Evolutionary conservation across 495 filamentous ascomycete genomes (phyloP), one percentile per base, ranked within the genome.

Genomic region (Penicillium waksmanii): DNA sequence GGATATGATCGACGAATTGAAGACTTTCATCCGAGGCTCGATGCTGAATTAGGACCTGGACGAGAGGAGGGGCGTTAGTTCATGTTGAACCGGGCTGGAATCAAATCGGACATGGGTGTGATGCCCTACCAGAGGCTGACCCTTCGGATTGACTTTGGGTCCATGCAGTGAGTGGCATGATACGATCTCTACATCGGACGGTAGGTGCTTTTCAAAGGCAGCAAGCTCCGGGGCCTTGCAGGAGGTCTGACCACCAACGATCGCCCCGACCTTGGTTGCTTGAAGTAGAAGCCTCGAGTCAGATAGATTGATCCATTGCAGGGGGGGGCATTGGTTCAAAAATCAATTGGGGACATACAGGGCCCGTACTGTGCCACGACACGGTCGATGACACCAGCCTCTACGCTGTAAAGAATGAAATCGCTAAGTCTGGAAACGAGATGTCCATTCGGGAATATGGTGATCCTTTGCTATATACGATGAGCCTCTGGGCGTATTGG

Each of bases 121-220:
- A 25, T 40, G 18, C 57, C 74, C 55, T 81, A 92, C 92, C 70
- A 98, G 76, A 31, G 95, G 96, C 64, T 98, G 95, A 27, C 88
- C 90, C 61, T 81, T 85, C 10, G 92, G 85, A 68, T 97, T 90
- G 60, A 98, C 91, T 63, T 85, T 90, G 25, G 95, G 95, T 0
- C 95, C 95, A 71, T 98, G 96, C 23, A 98, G 85, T 34, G 96
- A 98, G 78, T 98, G 95, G 72, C 93, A 97, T 1, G 93, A 97
- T 55, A 98, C 85, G 60, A 98, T 96, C 65, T 96, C 88, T 66
- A 96, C 91, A 73, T 98, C 95, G 40, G 69, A 56, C 3, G 95
- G 96, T 17, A 98, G 85, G 75, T 97, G 82, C 60, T 87, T 85
- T 64, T 97, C 92, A 69, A 98, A 97, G 2, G 94, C 93, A 40